phyloP scores from a whole-genome alignment of 805 yeast genomes.

The Candida sakaeoensis region DNA sequence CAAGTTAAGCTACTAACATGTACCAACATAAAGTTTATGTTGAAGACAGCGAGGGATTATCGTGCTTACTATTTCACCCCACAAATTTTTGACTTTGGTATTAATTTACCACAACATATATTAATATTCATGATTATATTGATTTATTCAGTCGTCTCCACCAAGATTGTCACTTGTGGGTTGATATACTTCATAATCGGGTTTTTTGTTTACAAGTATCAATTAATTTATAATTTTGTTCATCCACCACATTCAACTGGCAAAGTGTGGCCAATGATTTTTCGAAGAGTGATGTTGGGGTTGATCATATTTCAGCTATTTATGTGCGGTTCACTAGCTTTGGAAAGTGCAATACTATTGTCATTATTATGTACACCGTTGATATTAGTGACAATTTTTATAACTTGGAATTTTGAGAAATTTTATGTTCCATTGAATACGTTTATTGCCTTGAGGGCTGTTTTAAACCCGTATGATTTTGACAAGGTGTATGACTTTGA shows the following conservation, averaged over 20 bases:
- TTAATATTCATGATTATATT: conserved; percentile 55
- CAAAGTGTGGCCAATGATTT: conserved; percentile 63
- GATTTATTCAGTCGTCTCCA: conserved; percentile 58
- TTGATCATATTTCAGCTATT: conserved; percentile 54
- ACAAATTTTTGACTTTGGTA: conserved; percentile 56
- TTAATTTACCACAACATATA: conserved; percentile 59
- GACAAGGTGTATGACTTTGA: conserved; percentile 40
- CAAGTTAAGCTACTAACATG: conserved; percentile 79
- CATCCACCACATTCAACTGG: conserved; percentile 68
- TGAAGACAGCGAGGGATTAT: conserved; percentile 78
- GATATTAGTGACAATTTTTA: conserved; percentile 42
- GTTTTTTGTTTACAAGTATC: conserved; percentile 59
- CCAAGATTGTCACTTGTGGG: conserved; percentile 58
- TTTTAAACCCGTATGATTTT: conserved; percentile 39
- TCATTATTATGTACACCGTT: conserved; percentile 49
- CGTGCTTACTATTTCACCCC: conserved; percentile 64
- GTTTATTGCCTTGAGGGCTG: conserved; percentile 58
- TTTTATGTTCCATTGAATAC: conserved; percentile 51
- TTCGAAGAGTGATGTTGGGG: conserved; percentile 53
- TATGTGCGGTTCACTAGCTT: conserved; percentile 61
- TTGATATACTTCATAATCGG: conserved; percentile 54
- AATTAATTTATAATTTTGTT: conserved; percentile 55
- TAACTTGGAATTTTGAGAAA: conserved; percentile 49
- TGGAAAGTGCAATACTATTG: conserved; percentile 52
- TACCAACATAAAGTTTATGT: conserved; percentile 44